phyloP scores from a whole-genome alignment of 2,329 filamentous ascomycete genomes.

The Aspergillus carbonarius region DNA sequence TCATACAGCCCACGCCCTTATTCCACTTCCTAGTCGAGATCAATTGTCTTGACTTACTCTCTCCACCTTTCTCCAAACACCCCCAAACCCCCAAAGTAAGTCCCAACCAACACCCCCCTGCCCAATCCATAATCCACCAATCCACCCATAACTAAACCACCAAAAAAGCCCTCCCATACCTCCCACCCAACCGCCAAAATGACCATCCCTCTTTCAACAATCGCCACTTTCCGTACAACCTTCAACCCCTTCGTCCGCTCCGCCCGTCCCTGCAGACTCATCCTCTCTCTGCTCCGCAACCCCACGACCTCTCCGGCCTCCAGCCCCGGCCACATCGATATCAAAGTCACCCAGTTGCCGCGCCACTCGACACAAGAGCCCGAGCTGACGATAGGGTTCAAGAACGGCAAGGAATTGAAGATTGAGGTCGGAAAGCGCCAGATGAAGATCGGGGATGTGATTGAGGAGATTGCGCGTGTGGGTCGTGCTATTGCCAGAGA shows the following conservation, averaged over 20 bases:
- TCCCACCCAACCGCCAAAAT: constrained; percentile 21
- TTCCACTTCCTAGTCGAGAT: not conserved
- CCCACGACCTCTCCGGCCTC: constrained; percentile 74
- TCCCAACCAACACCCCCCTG: not conserved
- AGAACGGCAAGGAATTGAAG: constrained; percentile 88
- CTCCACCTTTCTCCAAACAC: not conserved
- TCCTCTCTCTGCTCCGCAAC: constrained; percentile 82
- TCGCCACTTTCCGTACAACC: constrained; percentile 74
- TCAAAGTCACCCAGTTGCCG: constrained; percentile 74
- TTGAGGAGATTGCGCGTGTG: constrained; percentile 87
- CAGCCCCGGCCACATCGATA: constrained; percentile 71
- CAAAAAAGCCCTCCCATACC: not conserved
- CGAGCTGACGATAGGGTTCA: constrained; percentile 78
- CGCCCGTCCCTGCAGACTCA: constrained; percentile 80
- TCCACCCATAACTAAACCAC: not conserved
- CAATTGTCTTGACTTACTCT: not conserved
- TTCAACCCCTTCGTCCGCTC: constrained; percentile 88
- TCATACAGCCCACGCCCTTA: not conserved
- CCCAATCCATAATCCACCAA: not conserved
- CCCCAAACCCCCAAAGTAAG: not conserved
- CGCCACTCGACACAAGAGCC: constrained; percentile 67
- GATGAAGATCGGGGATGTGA: constrained; percentile 78
- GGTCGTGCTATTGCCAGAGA: constrained; percentile 78
- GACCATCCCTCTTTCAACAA: constrained; percentile 42
- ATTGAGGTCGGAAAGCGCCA: constrained; percentile 76